These are phyloP conservation scores for Papilionanthe hybrid DNA, from an alignment of 116 monocot genomes.

Conservation along the genomic window DNA sequence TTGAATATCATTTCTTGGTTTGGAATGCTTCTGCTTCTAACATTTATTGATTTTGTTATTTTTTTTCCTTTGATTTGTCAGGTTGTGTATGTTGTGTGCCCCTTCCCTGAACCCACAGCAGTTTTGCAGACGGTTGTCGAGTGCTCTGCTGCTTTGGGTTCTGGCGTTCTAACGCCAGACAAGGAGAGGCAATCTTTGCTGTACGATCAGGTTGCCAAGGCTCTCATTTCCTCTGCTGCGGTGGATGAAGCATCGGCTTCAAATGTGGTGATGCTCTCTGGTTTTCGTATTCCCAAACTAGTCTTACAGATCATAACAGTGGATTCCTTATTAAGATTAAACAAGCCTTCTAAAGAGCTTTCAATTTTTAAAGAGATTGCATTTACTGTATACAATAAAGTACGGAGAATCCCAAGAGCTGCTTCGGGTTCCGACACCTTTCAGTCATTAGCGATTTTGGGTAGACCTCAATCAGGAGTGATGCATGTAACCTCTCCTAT, in stretches of 20 bases:
- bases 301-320: slow-evolving; percentile 84
- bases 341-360: slow-evolving; percentile 55
- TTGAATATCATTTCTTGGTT: not conserved
- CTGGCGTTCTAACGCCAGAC: slow-evolving; percentile 45
- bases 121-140: slow-evolving; percentile 70
- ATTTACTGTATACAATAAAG: slow-evolving; percentile 92
- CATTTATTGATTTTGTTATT: not conserved
- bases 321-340: slow-evolving; percentile 60
- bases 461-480: slow-evolving; percentile 51
- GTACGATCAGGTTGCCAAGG: slow-evolving; percentile 67
- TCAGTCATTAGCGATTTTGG: slow-evolving; percentile 33
- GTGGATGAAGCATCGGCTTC: slow-evolving; percentile 69
- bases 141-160: slow-evolving; percentile 67
- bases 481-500: slow-evolving; percentile 62
- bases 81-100: slow-evolving; percentile 92
- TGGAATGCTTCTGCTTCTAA: not conserved
- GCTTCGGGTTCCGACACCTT: slow-evolving; percentile 34
- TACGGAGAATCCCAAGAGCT: slow-evolving; percentile 56
- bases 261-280: slow-evolving; percentile 74
- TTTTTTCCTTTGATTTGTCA: slow-evolving; percentile 12
- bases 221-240: slow-evolving; percentile 47
- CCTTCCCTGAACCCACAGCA: slow-evolving; percentile 73
- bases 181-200: slow-evolving; percentile 55
- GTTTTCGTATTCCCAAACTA: slow-evolving; percentile 76
- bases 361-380: slow-evolving; percentile 80